Evolutionary conservation across 2,329 filamentous ascomycete genomes (phyloP), one percentile per base, ranked within the genome.

Genomic region (Ophiognomonia clavigignenti-juglandacearum): DNA sequence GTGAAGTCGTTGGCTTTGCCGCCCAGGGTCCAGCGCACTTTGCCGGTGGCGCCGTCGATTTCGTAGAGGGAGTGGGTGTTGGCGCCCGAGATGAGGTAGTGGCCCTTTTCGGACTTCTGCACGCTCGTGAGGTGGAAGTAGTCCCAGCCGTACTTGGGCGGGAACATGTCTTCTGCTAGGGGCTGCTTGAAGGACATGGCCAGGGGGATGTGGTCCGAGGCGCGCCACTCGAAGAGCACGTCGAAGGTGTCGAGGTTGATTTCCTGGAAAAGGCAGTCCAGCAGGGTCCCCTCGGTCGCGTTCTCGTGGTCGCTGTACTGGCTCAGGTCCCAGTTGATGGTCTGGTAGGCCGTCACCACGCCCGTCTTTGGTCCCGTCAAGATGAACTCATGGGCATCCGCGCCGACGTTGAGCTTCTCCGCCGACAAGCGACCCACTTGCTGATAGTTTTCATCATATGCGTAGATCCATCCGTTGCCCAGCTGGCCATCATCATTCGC

Each of bases 81-180:
- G 2, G 74, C 70, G 0, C 70, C 66, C 0, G 75, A 80, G 27
- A 81, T 64, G 10, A 80, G 59, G 46, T 76, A 81, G 54, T 80
- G 71, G 6, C 74, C 73, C 0, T 64, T 53, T 0, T 59, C 54
- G 45, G 71, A 69, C 56, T 78, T 77, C 54, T 77, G 71, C 22
- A 80, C 62, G 29, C 73, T 73, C 60, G 80, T 78, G 59, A 80
- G 70, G 58, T 78, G 75, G 57, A 78, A 78, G 50, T 70, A 78
- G 57, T 80, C 76, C 61, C 74, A 80, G 1, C 68, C 64, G 14
- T 29, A 37, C 18, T 44, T 11, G 5, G 32, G 6, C 5, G 29
- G 29, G 29, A 32, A 32, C 29, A 32, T 32, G 29, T 5, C 32
- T 3, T 44, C 34, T 5, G 19, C 42, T 22, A 29, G 16, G 9